Base-by-base conservation (phyloP, 2,329 filamentous ascomycete genomes). In the Endothia cerciana region DNA sequence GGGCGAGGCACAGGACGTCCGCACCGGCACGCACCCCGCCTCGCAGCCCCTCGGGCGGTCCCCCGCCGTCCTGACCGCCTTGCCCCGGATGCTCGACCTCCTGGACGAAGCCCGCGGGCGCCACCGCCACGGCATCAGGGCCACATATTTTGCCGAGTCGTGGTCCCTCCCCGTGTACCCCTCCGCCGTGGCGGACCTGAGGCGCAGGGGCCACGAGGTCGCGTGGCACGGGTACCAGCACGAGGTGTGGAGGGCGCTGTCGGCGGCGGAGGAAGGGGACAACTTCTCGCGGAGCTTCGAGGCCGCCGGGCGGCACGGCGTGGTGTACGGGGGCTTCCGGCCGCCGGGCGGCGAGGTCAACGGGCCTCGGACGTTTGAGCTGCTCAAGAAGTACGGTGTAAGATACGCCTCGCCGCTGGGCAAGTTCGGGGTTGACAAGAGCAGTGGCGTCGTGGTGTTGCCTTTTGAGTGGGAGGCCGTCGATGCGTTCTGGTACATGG, bases 401-500 rank as follows among this genome's bases (percentile, higher is more conserved):
- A 56, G 60, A 33, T 76, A 76, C 49, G 69, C 73, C 10, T 74
- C 74, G 51, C 73, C 73, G 36, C 62, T 73, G 10, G 74, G 71
- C 10, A 40, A 65, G 33, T 65, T 73, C 6, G 71, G 71, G 5
- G n/a, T 71, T 10, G 62, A 60, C 25, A 59, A 65, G 2, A 69
- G 69, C 2, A 49, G 40, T 33, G 56, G 40, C 15, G 51, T 74
- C 22, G 71, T 72, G n/a, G 68, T 75, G 36, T 60, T 76, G 45
- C 73, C 74, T 0, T 75, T 76, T 67, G 72, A 74, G 59, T 75
- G 73, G 74, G 64, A 60, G 53, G 67, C 69, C 3, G 73, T 75
- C 19, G 74, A 76, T 47, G 74, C 73, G 1, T 74, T 73, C 47
- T 76, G 73, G 69, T 76, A 76, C 49, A 75, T 75, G 73, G 73